These are phyloP conservation scores for Suhomyces bribrorum DNA, from an alignment of 1,139 yeast species.

Conservation along the genomic window DNA sequence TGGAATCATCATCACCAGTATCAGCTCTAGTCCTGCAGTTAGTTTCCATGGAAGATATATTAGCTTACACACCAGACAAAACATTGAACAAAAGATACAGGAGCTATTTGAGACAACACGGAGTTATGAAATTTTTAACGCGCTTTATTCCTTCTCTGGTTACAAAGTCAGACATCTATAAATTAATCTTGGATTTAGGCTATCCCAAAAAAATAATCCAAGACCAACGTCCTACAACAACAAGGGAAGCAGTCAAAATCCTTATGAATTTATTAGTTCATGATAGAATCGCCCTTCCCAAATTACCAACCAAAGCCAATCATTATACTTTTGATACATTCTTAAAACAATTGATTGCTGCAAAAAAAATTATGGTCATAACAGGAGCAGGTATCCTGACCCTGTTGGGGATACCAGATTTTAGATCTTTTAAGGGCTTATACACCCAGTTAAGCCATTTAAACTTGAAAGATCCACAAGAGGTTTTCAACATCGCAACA, in stretches of 20 bases:
- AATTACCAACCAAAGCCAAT: neutral
- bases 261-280: constrained; percentile 20
- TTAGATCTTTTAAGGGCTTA: constrained; percentile 86
- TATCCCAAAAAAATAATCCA: constrained; percentile 14
- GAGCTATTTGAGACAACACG: constrained; percentile 16
- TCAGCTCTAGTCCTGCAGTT: neutral
- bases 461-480: constrained; percentile 89
- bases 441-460: constrained; percentile 64
- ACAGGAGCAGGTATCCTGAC: constrained; percentile 98
- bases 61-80: constrained; percentile 1
- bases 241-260: constrained; percentile 18
- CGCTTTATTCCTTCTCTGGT: constrained; percentile 19
- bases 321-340: constrained; percentile 11
- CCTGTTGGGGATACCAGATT: constrained; percentile 91
- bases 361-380: constrained; percentile 65
- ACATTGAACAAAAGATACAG: constrained; percentile 13
- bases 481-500: constrained; percentile 76
- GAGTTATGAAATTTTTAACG: constrained; percentile 19
- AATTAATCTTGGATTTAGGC: constrained; percentile 22
- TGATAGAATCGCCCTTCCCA: constrained; percentile 9
- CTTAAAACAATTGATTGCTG: constrained; percentile 12
- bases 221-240: constrained; percentile 10
- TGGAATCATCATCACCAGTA: neutral
- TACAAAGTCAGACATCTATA: constrained; percentile 17
- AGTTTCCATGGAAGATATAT: constrained; percentile 1